Evolutionary conservation across 768 basidiomycete species (phyloP).

Genomic region (Leucocoprinus leucothites): DNA sequence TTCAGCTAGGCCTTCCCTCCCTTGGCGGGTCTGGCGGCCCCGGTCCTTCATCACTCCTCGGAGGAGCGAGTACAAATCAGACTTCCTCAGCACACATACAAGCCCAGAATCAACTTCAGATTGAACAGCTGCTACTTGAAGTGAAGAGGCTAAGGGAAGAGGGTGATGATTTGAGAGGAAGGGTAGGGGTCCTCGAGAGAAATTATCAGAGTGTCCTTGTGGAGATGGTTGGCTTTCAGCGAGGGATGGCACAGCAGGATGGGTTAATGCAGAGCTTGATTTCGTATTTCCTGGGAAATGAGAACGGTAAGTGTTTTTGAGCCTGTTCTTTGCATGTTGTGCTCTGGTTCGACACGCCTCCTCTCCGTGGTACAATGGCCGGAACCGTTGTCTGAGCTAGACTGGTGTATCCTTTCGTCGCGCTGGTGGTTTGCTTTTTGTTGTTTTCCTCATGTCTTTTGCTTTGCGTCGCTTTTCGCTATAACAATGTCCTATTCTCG

Average conservation of each 20-base stretch:
- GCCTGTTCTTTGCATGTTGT: constrained; percentile 6
- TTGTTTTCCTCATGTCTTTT: too few relatives aligned
- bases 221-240: constrained; percentile 35
- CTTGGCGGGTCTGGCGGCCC: constrained; percentile 13
- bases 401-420: too few relatives aligned
- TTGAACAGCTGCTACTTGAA: constrained; percentile 20
- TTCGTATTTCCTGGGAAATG: constrained; percentile 74
- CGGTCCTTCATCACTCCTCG: constrained; percentile 24
- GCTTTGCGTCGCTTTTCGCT: too few relatives aligned
- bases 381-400: too few relatives aligned
- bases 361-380: neutral
- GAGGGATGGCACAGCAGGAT: constrained; percentile 72
- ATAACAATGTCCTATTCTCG: too few relatives aligned
- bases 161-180: constrained; percentile 29
- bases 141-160: constrained; percentile 28
- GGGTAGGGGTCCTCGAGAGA: constrained; percentile 33
- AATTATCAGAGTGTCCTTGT: constrained; percentile 35
- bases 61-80: neutral
- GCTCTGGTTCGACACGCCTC: neutral
- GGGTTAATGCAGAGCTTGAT: constrained; percentile 78
- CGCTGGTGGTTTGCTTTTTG: too few relatives aligned
- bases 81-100: constrained; percentile 7
- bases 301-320: constrained; percentile 39
- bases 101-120: constrained; percentile 7
- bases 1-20: constrained; percentile 10